These are phyloP conservation scores for Ustilago vetiveriae DNA, from an alignment of 1,284 basidiomycete genomes.

Conservation along the genomic window DNA sequence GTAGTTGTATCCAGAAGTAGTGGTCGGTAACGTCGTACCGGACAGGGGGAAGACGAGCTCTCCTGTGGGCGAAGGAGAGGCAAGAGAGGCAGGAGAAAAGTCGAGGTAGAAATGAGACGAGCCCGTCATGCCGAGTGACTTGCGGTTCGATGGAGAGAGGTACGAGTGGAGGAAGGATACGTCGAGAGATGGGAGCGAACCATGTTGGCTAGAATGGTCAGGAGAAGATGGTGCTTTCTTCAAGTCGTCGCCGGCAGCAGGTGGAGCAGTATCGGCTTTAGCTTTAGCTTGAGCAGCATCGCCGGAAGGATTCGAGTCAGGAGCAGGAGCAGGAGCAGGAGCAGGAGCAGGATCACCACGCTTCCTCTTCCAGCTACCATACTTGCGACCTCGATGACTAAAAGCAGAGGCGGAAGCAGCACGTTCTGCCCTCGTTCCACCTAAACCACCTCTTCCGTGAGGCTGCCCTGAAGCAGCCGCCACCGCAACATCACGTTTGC, in stretches of 20 bases:
- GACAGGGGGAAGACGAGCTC: conserved; percentile 30
- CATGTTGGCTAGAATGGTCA: background rate
- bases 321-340: too few species aligned
- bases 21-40: conserved; percentile 6
- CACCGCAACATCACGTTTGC: too few species aligned
- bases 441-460: too few species aligned
- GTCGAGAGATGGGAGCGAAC: conserved; percentile 4
- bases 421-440: too few species aligned
- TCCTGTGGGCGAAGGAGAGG: background rate
- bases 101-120: conserved; percentile 24
- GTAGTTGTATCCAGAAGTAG: conserved; percentile 1
- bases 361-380: background rate
- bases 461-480: too few species aligned
- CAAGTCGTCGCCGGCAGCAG: too few species aligned
- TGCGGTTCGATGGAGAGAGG: conserved; percentile 1
- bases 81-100: background rate
- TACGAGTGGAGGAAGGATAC: conserved; percentile 23
- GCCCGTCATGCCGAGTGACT: conserved; percentile 12
- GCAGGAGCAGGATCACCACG: too few species aligned
- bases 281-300: background rate
- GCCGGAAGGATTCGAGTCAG: too few species aligned
- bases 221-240: background rate
- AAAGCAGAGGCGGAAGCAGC: too few species aligned
- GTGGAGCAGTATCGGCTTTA: background rate
- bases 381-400: too few species aligned